phyloP scores from a whole-genome alignment of 1,284 basidiomycete genomes.

The Lentinula novae-zelandiae region DNA sequence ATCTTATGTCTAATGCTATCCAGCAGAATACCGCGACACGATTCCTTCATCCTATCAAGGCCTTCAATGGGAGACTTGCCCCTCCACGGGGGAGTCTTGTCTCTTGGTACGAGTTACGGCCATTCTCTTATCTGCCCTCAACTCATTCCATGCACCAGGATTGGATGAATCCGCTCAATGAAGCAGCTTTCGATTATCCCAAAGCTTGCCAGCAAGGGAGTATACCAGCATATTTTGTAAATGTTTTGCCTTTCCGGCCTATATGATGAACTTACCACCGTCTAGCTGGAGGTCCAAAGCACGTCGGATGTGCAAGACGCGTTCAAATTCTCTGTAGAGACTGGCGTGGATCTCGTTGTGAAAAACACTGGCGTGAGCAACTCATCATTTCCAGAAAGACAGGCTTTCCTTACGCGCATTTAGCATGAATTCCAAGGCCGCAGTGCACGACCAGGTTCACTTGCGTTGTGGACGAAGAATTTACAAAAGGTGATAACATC shows the following conservation, averaged over 20 bases:
- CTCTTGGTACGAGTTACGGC: not conserved
- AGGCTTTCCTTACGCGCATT: not conserved
- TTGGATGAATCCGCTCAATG: slow-evolving; percentile 17
- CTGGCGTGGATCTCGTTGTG: slow-evolving; percentile 15
- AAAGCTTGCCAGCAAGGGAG: slow-evolving; percentile 17
- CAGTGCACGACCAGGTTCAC: slow-evolving; percentile 6
- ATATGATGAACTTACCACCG: not conserved
- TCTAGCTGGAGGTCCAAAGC: slow-evolving; percentile 9
- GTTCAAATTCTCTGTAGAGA: slow-evolving; percentile 15
- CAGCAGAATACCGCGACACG: not conserved
- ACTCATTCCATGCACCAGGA: not conserved
- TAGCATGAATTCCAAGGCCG: slow-evolving; percentile 16
- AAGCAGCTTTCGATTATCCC: slow-evolving; percentile 10
- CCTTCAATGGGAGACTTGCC: slow-evolving; percentile 3
- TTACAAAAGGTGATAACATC: not conserved
- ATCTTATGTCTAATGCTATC: not conserved
- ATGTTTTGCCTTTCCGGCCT: not conserved
- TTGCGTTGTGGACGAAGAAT: slow-evolving; percentile 10
- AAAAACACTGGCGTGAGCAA: slow-evolving; percentile 15
- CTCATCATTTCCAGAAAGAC: not conserved
- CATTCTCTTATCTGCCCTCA: no score
- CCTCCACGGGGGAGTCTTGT: not conserved
- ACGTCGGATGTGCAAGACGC: slow-evolving; percentile 14
- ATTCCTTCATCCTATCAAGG: not conserved
- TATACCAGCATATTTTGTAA: slow-evolving; percentile 13